Conservation (phyloP, 2,329 filamentous ascomycete species). For the Sarocladium strictum region DNA sequence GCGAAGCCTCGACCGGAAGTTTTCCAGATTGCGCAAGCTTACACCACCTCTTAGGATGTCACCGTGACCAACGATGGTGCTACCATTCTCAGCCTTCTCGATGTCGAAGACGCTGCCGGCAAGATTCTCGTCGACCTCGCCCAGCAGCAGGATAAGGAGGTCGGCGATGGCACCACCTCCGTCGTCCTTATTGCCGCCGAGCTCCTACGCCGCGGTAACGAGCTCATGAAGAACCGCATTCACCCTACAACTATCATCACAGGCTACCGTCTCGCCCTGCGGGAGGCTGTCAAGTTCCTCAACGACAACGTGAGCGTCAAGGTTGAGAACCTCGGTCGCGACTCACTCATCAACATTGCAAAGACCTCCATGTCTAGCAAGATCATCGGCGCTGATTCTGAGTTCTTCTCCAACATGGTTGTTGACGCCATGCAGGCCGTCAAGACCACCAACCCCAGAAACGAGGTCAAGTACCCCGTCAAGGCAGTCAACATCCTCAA, state of each 20-base stretch:
- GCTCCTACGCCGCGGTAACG: slow-evolving; percentile 87
- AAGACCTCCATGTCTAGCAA: slow-evolving; percentile 99
- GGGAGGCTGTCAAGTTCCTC: slow-evolving; percentile 98
- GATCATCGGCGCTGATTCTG: slow-evolving; percentile 91
- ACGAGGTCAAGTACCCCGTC: slow-evolving; percentile 92
- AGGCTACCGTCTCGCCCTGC: slow-evolving; percentile 88
- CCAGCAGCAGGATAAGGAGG: slow-evolving; percentile 98
- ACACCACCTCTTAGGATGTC: slow-evolving; percentile 60
- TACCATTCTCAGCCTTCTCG: slow-evolving; percentile 89
- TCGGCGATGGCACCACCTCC: slow-evolving; percentile 96
- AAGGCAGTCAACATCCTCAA: slow-evolving; percentile 99
- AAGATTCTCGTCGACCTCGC: slow-evolving; percentile 98
- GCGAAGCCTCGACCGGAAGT: background rate
- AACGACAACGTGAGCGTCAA: slow-evolving; percentile 96
- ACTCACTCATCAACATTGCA: slow-evolving; percentile 88
- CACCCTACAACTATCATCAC: slow-evolving; percentile 99
- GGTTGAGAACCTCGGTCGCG: slow-evolving; percentile 84
- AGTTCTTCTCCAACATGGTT: slow-evolving; percentile 96
- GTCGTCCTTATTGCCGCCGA: slow-evolving; percentile 97
- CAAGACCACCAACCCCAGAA: slow-evolving; percentile 85
- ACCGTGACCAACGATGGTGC: slow-evolving; percentile 99
- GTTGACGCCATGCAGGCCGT: slow-evolving; percentile 95
- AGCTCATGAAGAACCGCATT: slow-evolving; percentile 99
- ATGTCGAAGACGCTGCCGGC: slow-evolving; percentile 95
- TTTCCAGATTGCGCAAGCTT: background rate